Percentiles rank a stretch among this genome's conserved stretches.
These are phyloP conservation scores for Prunus yedoensis DNA, from an alignment of 331 rosid genomes.

Conservation along the genomic window DNA sequence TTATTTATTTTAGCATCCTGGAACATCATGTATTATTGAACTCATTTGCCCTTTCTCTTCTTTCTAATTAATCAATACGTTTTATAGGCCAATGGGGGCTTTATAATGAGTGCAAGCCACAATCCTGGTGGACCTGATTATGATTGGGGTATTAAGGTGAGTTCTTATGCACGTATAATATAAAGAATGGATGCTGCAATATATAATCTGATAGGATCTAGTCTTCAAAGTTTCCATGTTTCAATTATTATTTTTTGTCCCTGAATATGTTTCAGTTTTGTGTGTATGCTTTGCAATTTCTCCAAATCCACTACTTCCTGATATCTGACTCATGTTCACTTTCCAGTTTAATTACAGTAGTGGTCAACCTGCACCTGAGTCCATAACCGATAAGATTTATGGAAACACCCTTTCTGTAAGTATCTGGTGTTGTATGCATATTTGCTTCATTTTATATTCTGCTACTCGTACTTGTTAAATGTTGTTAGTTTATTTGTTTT, in stretches of 20 bases:
- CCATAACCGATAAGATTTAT: conserved; percentile 93
- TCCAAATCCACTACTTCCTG: conserved; percentile 15
- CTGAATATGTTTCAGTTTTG: background rate
- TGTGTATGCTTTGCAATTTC: conserved; percentile 4
- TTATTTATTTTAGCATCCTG: conserved; percentile 27
- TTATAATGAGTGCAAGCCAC: conserved; percentile 98
- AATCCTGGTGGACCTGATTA: conserved; percentile 98
- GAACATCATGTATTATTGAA: conserved; percentile 12
- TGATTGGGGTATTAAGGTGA: conserved; percentile 99
- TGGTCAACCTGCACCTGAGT: conserved; percentile 99
- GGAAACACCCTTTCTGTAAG: conserved; percentile 97
- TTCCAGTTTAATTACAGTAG: conserved; percentile 91
- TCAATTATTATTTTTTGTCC: background rate
- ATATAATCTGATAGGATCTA: background rate
- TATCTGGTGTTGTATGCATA: conserved; percentile 21
- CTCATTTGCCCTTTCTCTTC: conserved; percentile 4
- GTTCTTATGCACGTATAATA: conserved; percentile 18
- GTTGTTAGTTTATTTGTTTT: background rate
- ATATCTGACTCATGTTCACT: conserved; percentile 37
- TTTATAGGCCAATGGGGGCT: conserved; percentile 93
- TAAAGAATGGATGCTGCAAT: conserved; percentile 7
- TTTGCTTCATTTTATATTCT: conserved; percentile 6
- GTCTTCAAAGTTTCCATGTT: conserved; percentile 10
- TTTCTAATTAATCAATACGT: conserved; percentile 14
- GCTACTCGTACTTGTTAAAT: conserved; percentile 10